A percentile compares a stretch with the other conserved stretches of the same genome.
phyloP scores from a whole-genome alignment of 768 basidiomycete species.

The Rhizopogon salebrosus region DNA sequence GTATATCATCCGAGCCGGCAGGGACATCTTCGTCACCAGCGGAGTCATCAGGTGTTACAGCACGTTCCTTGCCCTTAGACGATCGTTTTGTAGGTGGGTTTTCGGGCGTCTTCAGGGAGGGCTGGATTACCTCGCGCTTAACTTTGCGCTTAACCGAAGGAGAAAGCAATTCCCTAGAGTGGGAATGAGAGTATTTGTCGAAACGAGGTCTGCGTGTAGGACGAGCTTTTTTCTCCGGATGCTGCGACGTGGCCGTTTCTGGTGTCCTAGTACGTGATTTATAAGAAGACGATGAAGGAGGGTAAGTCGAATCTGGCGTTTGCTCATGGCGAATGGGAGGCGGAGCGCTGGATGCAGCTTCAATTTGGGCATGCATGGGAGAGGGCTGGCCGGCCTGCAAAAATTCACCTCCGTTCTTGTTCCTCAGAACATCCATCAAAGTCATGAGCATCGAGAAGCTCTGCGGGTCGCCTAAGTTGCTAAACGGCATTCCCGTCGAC shows the following conservation, averaged over 20 bases:
- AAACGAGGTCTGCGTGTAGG: constrained; percentile 5
- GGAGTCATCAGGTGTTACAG: constrained; percentile 10
- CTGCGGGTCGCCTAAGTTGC: not conserved
- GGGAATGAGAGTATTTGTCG: constrained; percentile 1
- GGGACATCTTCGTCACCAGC: constrained; percentile 11
- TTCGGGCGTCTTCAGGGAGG: constrained; percentile 10
- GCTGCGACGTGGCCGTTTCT: not conserved
- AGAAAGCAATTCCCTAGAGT: constrained; percentile 4
- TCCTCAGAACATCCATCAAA: constrained; percentile 8
- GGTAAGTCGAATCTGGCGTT: not conserved
- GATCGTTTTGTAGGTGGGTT: constrained; percentile 14
- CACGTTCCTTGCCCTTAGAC: constrained; percentile 26
- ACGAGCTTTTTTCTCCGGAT: not conserved
- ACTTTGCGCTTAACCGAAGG: constrained; percentile 19
- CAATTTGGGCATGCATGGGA: constrained; percentile 1
- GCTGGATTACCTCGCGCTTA: not conserved
- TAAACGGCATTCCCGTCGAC: not conserved
- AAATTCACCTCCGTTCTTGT: constrained; percentile 4
- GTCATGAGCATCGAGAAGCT: constrained; percentile 3
- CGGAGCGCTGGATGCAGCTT: not conserved
- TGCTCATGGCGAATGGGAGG: not conserved
- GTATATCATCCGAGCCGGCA: constrained; percentile 3
- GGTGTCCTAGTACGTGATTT: not conserved
- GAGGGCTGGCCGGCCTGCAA: not conserved
- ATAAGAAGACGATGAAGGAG: constrained; percentile 2